Evolutionary conservation across 805 yeast genomes (phyloP).

Genomic region (Metschnikowia peoriensis): DNA sequence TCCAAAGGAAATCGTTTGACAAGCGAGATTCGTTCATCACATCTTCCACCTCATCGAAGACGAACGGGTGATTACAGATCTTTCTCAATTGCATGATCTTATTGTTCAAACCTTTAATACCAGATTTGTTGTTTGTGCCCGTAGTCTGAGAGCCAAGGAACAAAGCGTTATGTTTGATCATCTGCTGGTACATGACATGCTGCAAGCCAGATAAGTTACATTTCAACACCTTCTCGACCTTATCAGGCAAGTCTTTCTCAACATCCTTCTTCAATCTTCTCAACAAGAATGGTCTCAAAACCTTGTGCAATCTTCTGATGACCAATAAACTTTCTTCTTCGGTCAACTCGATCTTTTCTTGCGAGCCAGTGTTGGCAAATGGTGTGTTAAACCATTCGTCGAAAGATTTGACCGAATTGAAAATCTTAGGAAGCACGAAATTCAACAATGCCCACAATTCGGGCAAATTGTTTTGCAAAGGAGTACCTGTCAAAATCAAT

Average conservation of each 20-base stretch:
- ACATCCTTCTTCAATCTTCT: conserved; percentile 86
- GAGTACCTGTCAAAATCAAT: conserved; percentile 84
- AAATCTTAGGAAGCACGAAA: conserved; percentile 79
- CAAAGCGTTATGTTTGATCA: conserved; percentile 69
- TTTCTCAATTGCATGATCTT: conserved; percentile 83
- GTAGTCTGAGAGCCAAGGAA: conserved; percentile 64
- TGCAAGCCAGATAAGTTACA: conserved; percentile 77
- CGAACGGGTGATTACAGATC: conserved; percentile 86
- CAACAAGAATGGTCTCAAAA: conserved; percentile 76
- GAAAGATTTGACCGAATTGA: conserved; percentile 81
- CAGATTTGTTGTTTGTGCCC: conserved; percentile 50
- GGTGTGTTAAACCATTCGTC: conserved; percentile 92
- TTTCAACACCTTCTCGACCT: conserved; percentile 77
- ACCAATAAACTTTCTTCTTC: conserved; percentile 85
- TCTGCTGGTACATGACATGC: conserved; percentile 67
- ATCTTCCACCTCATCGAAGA: conserved; percentile 77
- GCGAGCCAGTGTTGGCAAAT: conserved; percentile 80
- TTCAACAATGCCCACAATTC: conserved; percentile 84
- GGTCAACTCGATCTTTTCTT: conserved; percentile 74
- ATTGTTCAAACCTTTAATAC: conserved; percentile 75
- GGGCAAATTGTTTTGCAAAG: conserved; percentile 79
- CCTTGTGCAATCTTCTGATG: conserved; percentile 83
- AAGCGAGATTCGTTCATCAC: conserved; percentile 60
- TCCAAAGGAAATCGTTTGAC: conserved; percentile 68
- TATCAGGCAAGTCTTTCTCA: conserved; percentile 81